Evolutionary conservation across 352 stramenopile genomes (phyloP).

Genomic region (Pythium sp.): DNA sequence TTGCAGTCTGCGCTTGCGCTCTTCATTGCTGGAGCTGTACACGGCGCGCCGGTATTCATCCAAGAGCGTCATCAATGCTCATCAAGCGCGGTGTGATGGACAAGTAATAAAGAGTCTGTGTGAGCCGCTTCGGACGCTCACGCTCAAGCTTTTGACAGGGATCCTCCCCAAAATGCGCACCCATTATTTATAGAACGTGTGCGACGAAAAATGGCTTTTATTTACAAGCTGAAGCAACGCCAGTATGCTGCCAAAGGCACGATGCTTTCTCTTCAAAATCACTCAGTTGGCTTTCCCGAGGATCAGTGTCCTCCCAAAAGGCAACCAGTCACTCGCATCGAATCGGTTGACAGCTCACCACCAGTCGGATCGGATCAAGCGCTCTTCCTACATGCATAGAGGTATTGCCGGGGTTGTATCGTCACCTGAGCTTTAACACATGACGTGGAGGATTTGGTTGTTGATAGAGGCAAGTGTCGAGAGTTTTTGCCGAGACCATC

Average conservation of each 20-base stretch:
- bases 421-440: background rate
- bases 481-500: background rate
- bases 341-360: too few species aligned
- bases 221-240: background rate
- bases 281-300: background rate
- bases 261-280: background rate
- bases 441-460: background rate
- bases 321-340: too few species aligned
- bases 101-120: background rate
- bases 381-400: background rate
- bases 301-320: background rate
- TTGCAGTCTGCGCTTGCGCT: conserved; percentile 33
- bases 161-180: background rate
- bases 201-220: background rate
- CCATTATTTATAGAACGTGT: background rate
- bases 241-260: background rate
- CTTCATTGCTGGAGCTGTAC: conserved; percentile 29
- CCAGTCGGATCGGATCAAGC: too few species aligned
- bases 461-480: background rate
- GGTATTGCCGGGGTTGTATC: background rate
- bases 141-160: background rate
- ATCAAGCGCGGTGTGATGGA: background rate
- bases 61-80: conserved; percentile 51
- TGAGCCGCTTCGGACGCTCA: background rate
- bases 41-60: conserved; percentile 59